Evolutionary conservation across 2,329 filamentous ascomycete genomes (phyloP).

Genomic region (Apiospora aurea): DNA sequence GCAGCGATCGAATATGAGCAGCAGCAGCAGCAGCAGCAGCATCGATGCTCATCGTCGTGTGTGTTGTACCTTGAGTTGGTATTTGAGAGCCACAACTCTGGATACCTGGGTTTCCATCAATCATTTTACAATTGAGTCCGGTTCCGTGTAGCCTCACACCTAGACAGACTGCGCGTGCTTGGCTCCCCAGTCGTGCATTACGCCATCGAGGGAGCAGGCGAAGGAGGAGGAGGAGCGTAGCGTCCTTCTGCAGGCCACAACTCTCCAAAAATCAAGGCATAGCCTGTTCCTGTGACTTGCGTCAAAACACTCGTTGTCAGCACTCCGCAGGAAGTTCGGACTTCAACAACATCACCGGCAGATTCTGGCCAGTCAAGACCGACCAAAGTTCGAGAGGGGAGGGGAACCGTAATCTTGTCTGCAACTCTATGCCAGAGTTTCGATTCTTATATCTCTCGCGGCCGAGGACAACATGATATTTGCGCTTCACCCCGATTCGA

Average conservation of each 20-base stretch:
- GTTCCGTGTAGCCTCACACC: not conserved
- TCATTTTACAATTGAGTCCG: not conserved
- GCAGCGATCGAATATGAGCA: not conserved
- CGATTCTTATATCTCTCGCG: not conserved
- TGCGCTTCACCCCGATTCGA: not conserved
- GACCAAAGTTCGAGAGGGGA: not conserved
- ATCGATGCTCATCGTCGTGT: not conserved
- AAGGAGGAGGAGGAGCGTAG: not conserved
- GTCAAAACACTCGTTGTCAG: not conserved
- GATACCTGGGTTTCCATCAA: not conserved
- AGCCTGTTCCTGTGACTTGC: not conserved
- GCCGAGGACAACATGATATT: not conserved
- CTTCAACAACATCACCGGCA: not conserved
- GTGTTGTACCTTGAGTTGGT: not conserved
- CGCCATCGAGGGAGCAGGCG: not conserved
- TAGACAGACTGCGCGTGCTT: not conserved
- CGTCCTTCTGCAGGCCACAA: not conserved
- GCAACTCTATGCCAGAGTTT: not conserved
- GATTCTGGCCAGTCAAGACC: not conserved
- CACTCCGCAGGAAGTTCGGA: constrained; percentile 6
- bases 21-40: no score
- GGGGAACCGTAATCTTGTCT: not conserved
- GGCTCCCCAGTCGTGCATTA: not conserved
- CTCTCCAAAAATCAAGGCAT: not conserved
- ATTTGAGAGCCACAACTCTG: not conserved